Base-by-base conservation (phyloP, 2,329 filamentous ascomycete genomes). In the Cordyceps javanica region DNA sequence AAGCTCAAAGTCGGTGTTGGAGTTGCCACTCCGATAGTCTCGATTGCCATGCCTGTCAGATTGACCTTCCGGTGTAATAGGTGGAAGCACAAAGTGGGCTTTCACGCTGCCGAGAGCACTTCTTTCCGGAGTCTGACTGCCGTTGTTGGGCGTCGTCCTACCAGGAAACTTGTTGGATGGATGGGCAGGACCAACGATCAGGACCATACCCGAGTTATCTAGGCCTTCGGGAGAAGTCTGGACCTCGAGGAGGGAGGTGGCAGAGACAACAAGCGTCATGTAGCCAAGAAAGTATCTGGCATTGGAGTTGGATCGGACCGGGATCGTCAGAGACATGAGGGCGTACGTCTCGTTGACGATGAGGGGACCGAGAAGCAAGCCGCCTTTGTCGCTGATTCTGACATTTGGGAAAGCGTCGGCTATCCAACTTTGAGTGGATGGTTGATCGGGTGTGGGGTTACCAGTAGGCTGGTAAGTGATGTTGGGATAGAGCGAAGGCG, bases 291-390 rank as follows among this genome's bases (percentile, higher is more conserved):
- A 82, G 61, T 88, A 85, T 3, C 74, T 74, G 42, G 73, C 69
- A 3, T 81, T 79, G 2, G 79, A 77, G 62, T 86, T 88, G 67
- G 88, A 85, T 59, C 89, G 81, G 53, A 97, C 83, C 0, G 91
- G 90, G 14, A 93, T 73, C 0, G 91, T 96, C 59, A 96, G 76
- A 3, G 91, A 96, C 14, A 96, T 70, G 11, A 97, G 75, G 26
- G 90, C 89, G 61, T 88, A 89, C 0, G 84, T 83, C 48, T 82
- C 75, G 68, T 96, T 94, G 61, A 94, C 72, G 26, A 82, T 76
- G 58, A 90, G 77, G 0, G 91, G 91, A 0, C 92, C 92, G 0
- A 94, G 78, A 2, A 96, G 73, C n/a, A 96, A 75, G 1, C 84
- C 83, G 48, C 70, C 75, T 53, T 76, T 75, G 53, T 72, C 74